These are phyloP conservation scores for Abortiporus biennis DNA, from an alignment of 1,284 basidiomycete genomes.

Conservation along the genomic window DNA sequence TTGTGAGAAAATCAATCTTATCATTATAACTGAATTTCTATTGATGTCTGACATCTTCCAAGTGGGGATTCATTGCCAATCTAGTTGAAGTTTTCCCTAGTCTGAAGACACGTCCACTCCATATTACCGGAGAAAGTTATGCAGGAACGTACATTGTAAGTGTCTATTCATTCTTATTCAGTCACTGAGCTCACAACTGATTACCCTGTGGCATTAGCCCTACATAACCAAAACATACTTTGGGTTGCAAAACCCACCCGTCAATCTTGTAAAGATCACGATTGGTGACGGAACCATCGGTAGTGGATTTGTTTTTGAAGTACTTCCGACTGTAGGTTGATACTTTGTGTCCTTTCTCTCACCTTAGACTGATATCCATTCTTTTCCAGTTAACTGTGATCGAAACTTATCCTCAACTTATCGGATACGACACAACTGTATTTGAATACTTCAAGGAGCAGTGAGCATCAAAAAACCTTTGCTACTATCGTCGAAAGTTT, in stretches of 20 bases:
- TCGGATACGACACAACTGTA: slow-evolving; percentile 14
- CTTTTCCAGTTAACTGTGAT: slow-evolving; percentile 8
- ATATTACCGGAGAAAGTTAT: slow-evolving; percentile 63
- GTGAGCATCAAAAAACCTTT: slow-evolving; percentile 9
- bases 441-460: slow-evolving; percentile 17
- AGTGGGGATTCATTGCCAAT: slow-evolving; percentile 66
- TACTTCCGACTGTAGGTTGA: slow-evolving; percentile 49
- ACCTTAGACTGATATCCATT: background rate
- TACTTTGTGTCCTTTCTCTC: background rate
- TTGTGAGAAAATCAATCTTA: slow-evolving; percentile 13
- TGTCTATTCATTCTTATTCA: background rate
- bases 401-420: slow-evolving; percentile 15
- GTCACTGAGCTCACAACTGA: background rate
- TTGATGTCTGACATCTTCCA: slow-evolving; percentile 1
- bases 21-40: too few species aligned
- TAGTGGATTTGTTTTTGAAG: slow-evolving; percentile 37
- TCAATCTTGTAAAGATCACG: slow-evolving; percentile 52
- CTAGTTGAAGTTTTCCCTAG: slow-evolving; percentile 63
- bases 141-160: slow-evolving; percentile 53
- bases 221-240: slow-evolving; percentile 14
- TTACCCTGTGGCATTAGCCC: slow-evolving; percentile 7
- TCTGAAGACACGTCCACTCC: slow-evolving; percentile 51
- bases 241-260: slow-evolving; percentile 40
- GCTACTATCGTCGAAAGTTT: background rate
- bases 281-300: slow-evolving; percentile 61